Base-by-base conservation (phyloP, 768 basidiomycete genomes). In the Ramaria sp. region DNA sequence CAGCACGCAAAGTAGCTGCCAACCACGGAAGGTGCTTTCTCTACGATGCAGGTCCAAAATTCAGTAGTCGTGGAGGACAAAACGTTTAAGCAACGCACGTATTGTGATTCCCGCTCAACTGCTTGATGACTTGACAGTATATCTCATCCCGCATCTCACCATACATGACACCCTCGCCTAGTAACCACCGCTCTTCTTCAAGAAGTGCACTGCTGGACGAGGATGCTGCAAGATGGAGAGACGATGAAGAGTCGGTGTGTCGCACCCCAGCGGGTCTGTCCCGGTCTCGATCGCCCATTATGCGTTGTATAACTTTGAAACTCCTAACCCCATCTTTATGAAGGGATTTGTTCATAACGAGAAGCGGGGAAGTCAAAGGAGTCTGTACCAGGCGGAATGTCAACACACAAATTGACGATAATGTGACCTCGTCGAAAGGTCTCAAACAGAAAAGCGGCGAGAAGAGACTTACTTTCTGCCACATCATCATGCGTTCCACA, bases 61-160 rank as follows among this genome's bases (percentile, higher is more conserved):
- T 27, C 45, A 47, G 45, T n/a, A 28, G 8, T 7, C 20, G 22
- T 10, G 28, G 34, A 22, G 22, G 45, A 16, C 27, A 20, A 18
- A 27, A 39, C 18, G 51, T n/a, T 28, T 8, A 10, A 34, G 15
- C 2, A 8, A 78, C 88, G 61, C 63, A 91, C 82, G 83, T 71
- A 66, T 76, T 83, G 9, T 89, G 82, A 65, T 96, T 96, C 41
- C 76, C 76, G 1, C 79, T 88, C 13, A 95, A 71, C 67, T 96
- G 94, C 65, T 96, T 96, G 80, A 94, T 84, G 24, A 89, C 60
- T 61, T 96, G 94, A 62, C 89, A 93, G 61, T 89, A 97, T 48
- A 94, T 83, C 69, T 96, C 94, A 66, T 97, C 94, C 58, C 93
- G 71, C 61, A 96, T 71, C 68, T 95, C 91, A 10, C 85, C 82